A percentile compares a stretch with the other conserved stretches of the same genome.
Conservation (phyloP, 2,329 filamentous ascomycete species). For the Fonsecaea monophora region DNA sequence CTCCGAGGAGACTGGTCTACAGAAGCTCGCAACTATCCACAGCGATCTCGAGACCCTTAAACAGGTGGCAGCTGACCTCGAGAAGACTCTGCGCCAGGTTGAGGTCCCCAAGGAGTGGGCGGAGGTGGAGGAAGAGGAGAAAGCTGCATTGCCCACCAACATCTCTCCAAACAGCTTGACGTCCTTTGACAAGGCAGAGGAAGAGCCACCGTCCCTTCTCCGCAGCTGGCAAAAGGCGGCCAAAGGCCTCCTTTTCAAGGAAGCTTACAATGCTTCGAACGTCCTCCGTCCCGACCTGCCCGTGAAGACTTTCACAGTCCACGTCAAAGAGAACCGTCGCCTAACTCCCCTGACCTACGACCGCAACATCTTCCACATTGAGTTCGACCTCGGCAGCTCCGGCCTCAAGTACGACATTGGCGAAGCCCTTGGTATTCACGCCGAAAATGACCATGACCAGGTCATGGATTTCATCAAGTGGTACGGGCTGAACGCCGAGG, state of each 20-base stretch:
- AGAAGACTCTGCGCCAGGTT: constrained; percentile 72
- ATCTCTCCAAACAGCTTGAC: constrained; percentile 83
- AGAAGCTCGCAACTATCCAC: constrained; percentile 70
- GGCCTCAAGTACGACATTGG: constrained; percentile 96
- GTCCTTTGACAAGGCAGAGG: constrained; percentile 76
- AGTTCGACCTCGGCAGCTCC: constrained; percentile 91
- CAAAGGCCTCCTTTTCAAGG: constrained; percentile 90
- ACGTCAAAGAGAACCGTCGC: constrained; percentile 93
- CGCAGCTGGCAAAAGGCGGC: constrained; percentile 83
- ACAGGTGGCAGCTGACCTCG: constrained; percentile 65
- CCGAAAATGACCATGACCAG: constrained; percentile 83
- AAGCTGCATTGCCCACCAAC: constrained; percentile 64
- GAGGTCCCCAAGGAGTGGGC: constrained; percentile 83
- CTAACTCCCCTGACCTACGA: constrained; percentile 89
- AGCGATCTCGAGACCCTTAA: constrained; percentile 68
- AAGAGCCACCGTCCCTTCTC: constrained; percentile 70
- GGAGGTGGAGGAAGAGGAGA: constrained; percentile 62
- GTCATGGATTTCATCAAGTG: constrained; percentile 85
- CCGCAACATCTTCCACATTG: constrained; percentile 99
- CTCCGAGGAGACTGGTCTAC: constrained; percentile 65
- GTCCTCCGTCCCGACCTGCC: constrained; percentile 82
- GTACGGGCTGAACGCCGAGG: constrained; percentile 82
- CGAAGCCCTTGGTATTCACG: constrained; percentile 94
- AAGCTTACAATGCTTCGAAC: constrained; percentile 79
- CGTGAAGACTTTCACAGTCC: constrained; percentile 84